Conservation (phyloP, 495 filamentous ascomycete genomes). For the Xylaria palmicola region DNA sequence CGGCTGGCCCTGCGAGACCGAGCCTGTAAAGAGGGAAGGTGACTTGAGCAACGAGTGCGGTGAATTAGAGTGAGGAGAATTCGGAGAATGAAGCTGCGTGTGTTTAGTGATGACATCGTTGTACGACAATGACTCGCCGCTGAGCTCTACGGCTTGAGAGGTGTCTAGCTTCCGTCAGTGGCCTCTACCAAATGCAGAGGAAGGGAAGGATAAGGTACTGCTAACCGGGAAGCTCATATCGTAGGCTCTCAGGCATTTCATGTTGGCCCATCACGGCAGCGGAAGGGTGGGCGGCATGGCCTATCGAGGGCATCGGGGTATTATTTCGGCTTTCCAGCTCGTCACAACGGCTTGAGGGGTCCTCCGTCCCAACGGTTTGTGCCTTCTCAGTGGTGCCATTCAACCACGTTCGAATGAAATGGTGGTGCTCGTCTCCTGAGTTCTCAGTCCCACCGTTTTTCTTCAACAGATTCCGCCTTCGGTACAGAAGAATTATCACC, state of each 20-base stretch:
- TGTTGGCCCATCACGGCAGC: constrained; percentile 16
- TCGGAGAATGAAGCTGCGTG: constrained; percentile 24
- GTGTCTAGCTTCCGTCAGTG: constrained; percentile 26
- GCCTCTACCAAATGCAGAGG: neutral
- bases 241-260: constrained; percentile 41
- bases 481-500: constrained; percentile 54
- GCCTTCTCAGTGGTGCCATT: constrained; percentile 41
- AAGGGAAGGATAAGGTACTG: neutral
- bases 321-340: constrained; percentile 29
- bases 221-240: constrained; percentile 49
- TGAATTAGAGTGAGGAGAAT: constrained; percentile 2
- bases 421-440: constrained; percentile 42
- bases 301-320: constrained; percentile 15
- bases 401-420: constrained; percentile 47
- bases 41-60: constrained; percentile 13
- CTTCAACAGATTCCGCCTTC: constrained; percentile 44
- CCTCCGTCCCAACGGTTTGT: constrained; percentile 48
- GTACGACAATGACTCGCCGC: constrained; percentile 28
- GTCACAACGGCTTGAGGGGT: constrained; percentile 31
- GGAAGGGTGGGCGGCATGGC: constrained; percentile 5
- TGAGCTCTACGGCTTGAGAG: constrained; percentile 37
- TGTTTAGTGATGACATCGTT: constrained; percentile 27
- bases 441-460: constrained; percentile 38
- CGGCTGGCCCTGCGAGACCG: constrained; percentile 17
- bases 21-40: constrained; percentile 2